Percentiles rank a stretch among this genome's conserved stretches.
phyloP scores from a whole-genome alignment of 108 stramenopile species.

The Cyclotella distinguenda region DNA sequence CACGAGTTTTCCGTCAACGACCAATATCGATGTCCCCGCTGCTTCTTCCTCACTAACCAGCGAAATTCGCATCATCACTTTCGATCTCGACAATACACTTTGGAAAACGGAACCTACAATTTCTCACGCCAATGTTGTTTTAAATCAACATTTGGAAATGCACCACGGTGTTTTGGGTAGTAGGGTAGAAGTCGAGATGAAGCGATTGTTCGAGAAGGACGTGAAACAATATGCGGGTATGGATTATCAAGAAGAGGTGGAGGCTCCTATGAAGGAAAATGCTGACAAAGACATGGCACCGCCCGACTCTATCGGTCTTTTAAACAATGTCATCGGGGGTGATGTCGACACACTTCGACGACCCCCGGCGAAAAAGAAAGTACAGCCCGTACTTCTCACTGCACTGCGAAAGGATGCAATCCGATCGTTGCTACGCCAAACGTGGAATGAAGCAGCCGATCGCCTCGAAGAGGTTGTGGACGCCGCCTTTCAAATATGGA shows the following conservation, averaged over 20 bases:
- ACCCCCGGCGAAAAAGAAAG: constrained; percentile 54
- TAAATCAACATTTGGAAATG: constrained; percentile 50
- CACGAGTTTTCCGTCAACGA: neutral
- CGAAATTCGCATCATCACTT: constrained; percentile 67
- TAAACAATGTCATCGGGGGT: neutral
- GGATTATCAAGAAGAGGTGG: neutral
- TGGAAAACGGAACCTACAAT: constrained; percentile 80
- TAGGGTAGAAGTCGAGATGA: constrained; percentile 72
- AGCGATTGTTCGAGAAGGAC: constrained; percentile 50
- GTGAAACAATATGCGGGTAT: constrained; percentile 24
- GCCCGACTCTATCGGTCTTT: no score
- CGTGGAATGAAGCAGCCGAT: neutral
- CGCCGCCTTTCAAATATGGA: constrained; percentile 69
- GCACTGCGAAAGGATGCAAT: constrained; percentile 78
- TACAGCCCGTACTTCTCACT: constrained; percentile 67
- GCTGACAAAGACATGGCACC: neutral
- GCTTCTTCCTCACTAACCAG: constrained; percentile 5
- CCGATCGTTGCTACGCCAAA: constrained; percentile 23
- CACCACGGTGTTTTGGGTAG: constrained; percentile 42
- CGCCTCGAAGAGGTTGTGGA: constrained; percentile 28
- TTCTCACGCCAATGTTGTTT: constrained; percentile 68
- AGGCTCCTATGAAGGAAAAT: neutral
- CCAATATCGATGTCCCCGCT: neutral
- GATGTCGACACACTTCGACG: neutral
- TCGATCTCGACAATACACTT: constrained; percentile 86